Conservation (phyloP, 2,329 filamentous ascomycete genomes). For the Xylogone sp. region DNA sequence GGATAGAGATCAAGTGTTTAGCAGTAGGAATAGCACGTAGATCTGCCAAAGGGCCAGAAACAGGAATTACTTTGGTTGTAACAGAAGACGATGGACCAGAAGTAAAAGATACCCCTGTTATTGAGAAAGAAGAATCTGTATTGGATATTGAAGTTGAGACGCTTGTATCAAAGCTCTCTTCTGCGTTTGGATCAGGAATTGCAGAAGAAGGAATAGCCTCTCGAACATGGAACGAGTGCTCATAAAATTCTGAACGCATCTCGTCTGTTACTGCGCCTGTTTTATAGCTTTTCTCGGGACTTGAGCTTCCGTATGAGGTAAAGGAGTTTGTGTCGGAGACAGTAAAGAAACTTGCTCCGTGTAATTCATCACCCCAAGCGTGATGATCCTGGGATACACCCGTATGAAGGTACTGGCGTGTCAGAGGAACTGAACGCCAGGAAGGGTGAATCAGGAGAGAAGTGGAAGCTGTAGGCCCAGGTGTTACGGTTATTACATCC, state of each 20-base stretch:
- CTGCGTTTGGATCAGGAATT: conserved; percentile 30
- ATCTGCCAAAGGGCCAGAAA: conserved; percentile 47
- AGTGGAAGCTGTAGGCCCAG: conserved; percentile 5
- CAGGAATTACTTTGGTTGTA: conserved; percentile 20
- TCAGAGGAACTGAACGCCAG: conserved; percentile 53
- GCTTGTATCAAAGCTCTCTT: conserved; percentile 2
- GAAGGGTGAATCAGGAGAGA: conserved; percentile 11
- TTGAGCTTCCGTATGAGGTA: conserved; percentile 1
- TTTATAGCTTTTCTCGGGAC: conserved; percentile 7
- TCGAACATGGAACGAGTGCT: conserved; percentile 72
- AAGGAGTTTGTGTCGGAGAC: conserved; percentile 34
- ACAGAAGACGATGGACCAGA: conserved; percentile 26
- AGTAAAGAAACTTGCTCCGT: conserved; percentile 44
- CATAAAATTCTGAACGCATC: conserved; percentile 63
- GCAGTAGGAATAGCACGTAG: conserved; percentile 69
- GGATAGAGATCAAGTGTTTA: conserved; percentile 58
- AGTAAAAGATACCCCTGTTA: conserved; percentile 33
- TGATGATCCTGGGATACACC: conserved; percentile 48
- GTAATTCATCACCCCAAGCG: conserved; percentile 27
- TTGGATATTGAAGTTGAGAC: conserved; percentile 19
- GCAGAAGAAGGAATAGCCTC: conserved; percentile 63
- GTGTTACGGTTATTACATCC: background rate
- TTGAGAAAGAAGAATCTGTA: conserved; percentile 29
- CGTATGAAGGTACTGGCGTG: conserved; percentile 41
- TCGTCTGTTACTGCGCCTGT: conserved; percentile 19